A percentile compares a stretch with the other conserved stretches of the same genome.
Evolutionary conservation across 2,329 filamentous ascomycete genomes (phyloP).

Genomic region (Nectriaceae sp.): DNA sequence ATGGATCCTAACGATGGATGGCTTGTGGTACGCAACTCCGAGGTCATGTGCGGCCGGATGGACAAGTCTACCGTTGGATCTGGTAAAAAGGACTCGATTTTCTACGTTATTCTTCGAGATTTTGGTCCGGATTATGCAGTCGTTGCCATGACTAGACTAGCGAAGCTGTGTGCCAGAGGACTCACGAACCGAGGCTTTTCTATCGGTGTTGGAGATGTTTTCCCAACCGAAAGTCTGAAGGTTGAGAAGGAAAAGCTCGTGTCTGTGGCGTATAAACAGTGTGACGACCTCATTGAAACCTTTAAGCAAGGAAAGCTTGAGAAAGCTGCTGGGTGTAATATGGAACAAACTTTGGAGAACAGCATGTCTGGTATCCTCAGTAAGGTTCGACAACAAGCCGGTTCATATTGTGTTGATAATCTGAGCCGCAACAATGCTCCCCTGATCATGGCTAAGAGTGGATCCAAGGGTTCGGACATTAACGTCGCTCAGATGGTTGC

Average conservation of each 20-base stretch:
- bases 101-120: slow-evolving; percentile 94
- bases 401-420: slow-evolving; percentile 86
- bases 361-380: slow-evolving; percentile 88
- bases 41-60: slow-evolving; percentile 97
- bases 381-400: slow-evolving; percentile 87
- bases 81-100: slow-evolving; percentile 96
- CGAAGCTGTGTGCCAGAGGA: slow-evolving; percentile 85
- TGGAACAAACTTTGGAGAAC: slow-evolving; percentile 91
- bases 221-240: slow-evolving; percentile 72
- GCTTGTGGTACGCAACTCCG: slow-evolving; percentile 92
- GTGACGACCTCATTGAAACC: slow-evolving; percentile 78
- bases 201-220: slow-evolving; percentile 94
- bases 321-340: slow-evolving; percentile 85
- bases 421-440: slow-evolving; percentile 91
- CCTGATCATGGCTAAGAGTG: slow-evolving; percentile 94
- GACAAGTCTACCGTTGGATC: slow-evolving; percentile 97
- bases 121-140: slow-evolving; percentile 89
- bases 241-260: slow-evolving; percentile 76
- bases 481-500: slow-evolving; percentile 99
- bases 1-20: slow-evolving; percentile 88
- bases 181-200: slow-evolving; percentile 93
- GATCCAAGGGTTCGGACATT: slow-evolving; percentile 95
- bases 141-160: slow-evolving; percentile 88
- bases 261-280: slow-evolving; percentile 74
- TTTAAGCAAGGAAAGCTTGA: slow-evolving; percentile 81